These are phyloP conservation scores for Gaertneriomyces semiglobifer DNA, from an alignment of 192 early-diverging fungal genomes.

Conservation along the genomic window DNA sequence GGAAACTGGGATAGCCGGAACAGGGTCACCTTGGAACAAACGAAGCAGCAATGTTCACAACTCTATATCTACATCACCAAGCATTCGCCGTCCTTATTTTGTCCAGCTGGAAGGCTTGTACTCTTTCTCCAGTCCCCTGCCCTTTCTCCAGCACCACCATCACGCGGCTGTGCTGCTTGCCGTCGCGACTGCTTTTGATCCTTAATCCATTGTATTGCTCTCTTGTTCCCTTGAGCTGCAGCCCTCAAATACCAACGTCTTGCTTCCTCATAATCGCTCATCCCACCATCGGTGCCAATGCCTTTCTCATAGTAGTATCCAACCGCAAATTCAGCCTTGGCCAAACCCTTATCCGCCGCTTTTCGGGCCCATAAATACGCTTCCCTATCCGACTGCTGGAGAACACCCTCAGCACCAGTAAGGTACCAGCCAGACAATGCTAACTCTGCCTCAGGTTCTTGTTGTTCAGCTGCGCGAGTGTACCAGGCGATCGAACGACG, in stretches of 20 bases:
- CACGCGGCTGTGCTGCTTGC: not conserved
- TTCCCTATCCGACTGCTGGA: conserved; percentile 87
- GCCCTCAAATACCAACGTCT: conserved; percentile 83
- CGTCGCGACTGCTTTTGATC: conserved; percentile 62
- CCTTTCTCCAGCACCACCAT: conserved; percentile 26
- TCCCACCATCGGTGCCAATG: conserved; percentile 62
- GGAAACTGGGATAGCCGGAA: too few species aligned
- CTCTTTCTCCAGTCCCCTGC: conserved; percentile 29
- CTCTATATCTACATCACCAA: conserved; percentile 25
- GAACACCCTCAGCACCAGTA: conserved; percentile 84
- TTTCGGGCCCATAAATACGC: conserved; percentile 98
- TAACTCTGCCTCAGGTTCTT: conserved; percentile 85
- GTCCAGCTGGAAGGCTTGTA: not conserved
- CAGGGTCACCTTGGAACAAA: too few species aligned
- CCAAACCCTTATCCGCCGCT: conserved; percentile 89
- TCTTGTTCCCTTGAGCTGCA: conserved; percentile 76
- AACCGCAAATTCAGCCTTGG: conserved; percentile 95
- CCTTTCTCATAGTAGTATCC: conserved; percentile 93
- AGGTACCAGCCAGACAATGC: conserved; percentile 98
- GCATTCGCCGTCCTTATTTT: conserved; percentile 36
- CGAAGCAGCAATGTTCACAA: too few species aligned
- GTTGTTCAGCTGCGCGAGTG: conserved; percentile 86
- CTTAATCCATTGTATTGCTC: conserved; percentile 77
- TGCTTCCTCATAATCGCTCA: conserved; percentile 75
- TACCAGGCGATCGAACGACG: conserved; percentile 94